A percentile compares a stretch with the other conserved stretches of the same genome.
Conservation (phyloP, 208 protist genomes). For the Trypanosoma conorhini region DNA sequence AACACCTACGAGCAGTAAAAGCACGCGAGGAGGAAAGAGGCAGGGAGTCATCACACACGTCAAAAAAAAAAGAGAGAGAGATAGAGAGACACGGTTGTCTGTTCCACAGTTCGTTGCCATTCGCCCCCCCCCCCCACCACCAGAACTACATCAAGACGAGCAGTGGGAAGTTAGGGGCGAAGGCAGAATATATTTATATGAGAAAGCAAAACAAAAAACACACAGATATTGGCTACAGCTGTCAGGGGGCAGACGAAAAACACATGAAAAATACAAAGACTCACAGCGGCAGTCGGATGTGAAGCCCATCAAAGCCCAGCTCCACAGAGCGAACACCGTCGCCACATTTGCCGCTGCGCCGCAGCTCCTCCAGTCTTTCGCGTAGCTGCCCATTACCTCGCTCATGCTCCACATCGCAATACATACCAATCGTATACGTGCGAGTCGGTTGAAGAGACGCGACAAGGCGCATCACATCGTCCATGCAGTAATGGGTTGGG, state of each 20-base stretch:
- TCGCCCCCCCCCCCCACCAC: no score
- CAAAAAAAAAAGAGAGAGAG: slow-evolving; percentile 19
- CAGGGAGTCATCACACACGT: neutral
- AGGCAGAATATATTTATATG: no score
- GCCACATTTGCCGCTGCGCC: slow-evolving; percentile 31
- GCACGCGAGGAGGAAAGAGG: neutral
- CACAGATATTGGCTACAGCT: neutral
- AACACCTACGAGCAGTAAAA: slow-evolving; percentile 9
- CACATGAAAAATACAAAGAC: neutral
- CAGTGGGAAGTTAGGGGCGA: no score
- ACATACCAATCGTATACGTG: slow-evolving; percentile 84
- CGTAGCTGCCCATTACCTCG: slow-evolving; percentile 35
- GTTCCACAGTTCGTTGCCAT: neutral
- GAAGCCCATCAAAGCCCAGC: slow-evolving; percentile 70
- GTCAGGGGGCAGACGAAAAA: neutral
- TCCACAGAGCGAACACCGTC: slow-evolving; percentile 46
- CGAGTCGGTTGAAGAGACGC: slow-evolving; percentile 39
- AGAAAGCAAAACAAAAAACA: slow-evolving; percentile 17
- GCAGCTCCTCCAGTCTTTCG: slow-evolving; percentile 39
- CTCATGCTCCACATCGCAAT: slow-evolving; percentile 76
- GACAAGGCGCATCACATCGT: slow-evolving; percentile 66
- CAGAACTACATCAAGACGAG: no score
- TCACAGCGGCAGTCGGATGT: slow-evolving; percentile 47
- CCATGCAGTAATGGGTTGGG: slow-evolving; percentile 73
- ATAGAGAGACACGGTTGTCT: neutral